A percentile compares a stretch with the other conserved stretches of the same genome.
Evolutionary conservation across 306 rosid species (phyloP).

Genomic region (Luffa acutangula): DNA sequence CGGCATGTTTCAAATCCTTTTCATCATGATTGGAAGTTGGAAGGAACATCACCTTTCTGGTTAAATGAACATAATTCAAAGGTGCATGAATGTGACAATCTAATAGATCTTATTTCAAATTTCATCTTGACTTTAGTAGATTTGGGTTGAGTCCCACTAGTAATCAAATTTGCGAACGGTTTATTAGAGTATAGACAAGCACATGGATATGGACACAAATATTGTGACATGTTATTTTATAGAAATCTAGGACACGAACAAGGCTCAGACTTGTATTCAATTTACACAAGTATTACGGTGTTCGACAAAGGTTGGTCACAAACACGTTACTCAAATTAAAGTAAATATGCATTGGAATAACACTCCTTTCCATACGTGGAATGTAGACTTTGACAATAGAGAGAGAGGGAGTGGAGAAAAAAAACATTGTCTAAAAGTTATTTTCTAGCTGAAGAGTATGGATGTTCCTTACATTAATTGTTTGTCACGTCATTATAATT

Average conservation of each 20-base stretch:
- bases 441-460: too few species aligned
- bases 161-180: not conserved
- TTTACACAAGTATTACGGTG: too few species aligned
- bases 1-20: not conserved
- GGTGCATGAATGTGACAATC: not conserved
- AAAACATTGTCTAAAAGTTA: not conserved
- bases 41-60: not conserved
- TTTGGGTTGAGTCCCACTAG: not conserved
- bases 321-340: not conserved
- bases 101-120: not conserved
- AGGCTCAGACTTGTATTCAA: too few species aligned
- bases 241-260: too few species aligned
- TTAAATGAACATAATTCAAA: not conserved
- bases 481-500: too few species aligned
- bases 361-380: not conserved
- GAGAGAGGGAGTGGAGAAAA: too few species aligned
- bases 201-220: not conserved
- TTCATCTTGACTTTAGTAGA: not conserved
- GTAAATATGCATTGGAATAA: not conserved
- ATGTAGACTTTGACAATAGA: not conserved
- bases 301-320: too few species aligned
- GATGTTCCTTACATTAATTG: too few species aligned
- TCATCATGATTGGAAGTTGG: constrained; percentile 3
- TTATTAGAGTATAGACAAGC: too few species aligned
- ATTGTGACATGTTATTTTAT: not conserved